Base-by-base conservation (phyloP, 179 eudicot species). In the Beta macrorhiza region DNA sequence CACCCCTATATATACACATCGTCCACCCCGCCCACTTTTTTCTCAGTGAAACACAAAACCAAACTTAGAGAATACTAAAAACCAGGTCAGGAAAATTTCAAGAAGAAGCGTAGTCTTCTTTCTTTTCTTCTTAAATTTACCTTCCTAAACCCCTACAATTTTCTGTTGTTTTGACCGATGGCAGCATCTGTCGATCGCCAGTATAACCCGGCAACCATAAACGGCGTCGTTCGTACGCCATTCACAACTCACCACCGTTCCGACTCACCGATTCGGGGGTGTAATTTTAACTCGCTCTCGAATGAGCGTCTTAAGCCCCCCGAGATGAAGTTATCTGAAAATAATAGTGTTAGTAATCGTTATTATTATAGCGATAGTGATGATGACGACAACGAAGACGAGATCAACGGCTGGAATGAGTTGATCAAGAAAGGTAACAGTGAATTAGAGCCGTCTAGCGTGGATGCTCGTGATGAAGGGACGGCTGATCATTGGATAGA, bases 401-500 rank as follows among this genome's bases (percentile, higher is more conserved):
- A 85, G 0, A 79, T 82, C 5, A 49, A 57, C 13, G 76, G 7
- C 7, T 78, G 80, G 79, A 73, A 78, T 17, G 84, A 85, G 64
- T 32, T 78, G 12, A 84, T 93, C 14, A 85, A 82, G n/a, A 90
- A 89, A 37, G 91, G 84, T 0, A 90, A 80, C 70, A 71, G 79
- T 29, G 97, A 93, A 56, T 22, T 90, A 5, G 97, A 95, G 72
- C 89, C 92, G 9, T 90, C 92, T 1, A 56, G 76, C 22, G 77
- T 80, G 14, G 97, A 95, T 76, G 47, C 75, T 5, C 84, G 95
- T n/a, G 99, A 95, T 67, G 91, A 89, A 62, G 91, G 89, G 1
- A 95, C 98, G 7, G 88, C 98, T 7, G 99, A 93, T 82, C 79
- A 86, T 53, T 95, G 99, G 99, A 85, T 95, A 16, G 89, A 90